Conservation (phyloP, 2,329 filamentous ascomycete species). For the Lachnellula cervina region DNA sequence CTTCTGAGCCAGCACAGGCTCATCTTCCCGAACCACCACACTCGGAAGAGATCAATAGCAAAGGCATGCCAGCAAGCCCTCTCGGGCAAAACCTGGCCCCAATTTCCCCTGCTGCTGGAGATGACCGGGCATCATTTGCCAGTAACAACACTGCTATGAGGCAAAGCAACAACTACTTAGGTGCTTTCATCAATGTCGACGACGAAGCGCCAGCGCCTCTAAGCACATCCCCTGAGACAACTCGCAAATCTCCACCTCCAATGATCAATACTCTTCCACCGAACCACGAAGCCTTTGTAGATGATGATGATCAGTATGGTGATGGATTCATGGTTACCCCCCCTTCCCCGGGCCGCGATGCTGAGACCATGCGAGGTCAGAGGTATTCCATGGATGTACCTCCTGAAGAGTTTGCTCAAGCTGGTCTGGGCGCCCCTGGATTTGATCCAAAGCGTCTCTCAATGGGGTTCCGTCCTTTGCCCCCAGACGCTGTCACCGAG, state of each 20-base stretch:
- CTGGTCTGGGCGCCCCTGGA: constrained; percentile 49
- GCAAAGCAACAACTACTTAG: constrained; percentile 31
- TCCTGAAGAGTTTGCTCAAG: constrained; percentile 33
- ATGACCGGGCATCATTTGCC: constrained; percentile 14
- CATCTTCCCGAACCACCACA: constrained; percentile 14
- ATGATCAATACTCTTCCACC: constrained; percentile 29
- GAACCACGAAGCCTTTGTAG: constrained; percentile 30
- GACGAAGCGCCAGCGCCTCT: constrained; percentile 4
- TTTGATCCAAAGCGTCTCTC: constrained; percentile 57
- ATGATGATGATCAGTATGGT: constrained; percentile 50
- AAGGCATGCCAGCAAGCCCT: constrained; percentile 18
- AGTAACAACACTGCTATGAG: constrained; percentile 14
- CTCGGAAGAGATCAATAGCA: constrained; percentile 12
- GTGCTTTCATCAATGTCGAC: constrained; percentile 18
- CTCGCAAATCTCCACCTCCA: constrained; percentile 19
- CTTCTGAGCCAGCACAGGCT: constrained; percentile 20
- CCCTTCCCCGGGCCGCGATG: constrained; percentile 38
- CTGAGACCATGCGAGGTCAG: constrained; percentile 22
- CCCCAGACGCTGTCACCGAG: constrained; percentile 72
- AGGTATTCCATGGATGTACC: constrained; percentile 34
- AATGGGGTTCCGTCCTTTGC: constrained; percentile 75
- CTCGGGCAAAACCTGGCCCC: constrained; percentile 11
- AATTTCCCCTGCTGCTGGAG: constrained; percentile 4
- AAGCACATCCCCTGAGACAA: constrained; percentile 6
- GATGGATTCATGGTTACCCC: constrained; percentile 43